Evolutionary conservation across 2,329 filamentous ascomycete species (phyloP).

Genomic region (Neofusicoccum parvum): DNA sequence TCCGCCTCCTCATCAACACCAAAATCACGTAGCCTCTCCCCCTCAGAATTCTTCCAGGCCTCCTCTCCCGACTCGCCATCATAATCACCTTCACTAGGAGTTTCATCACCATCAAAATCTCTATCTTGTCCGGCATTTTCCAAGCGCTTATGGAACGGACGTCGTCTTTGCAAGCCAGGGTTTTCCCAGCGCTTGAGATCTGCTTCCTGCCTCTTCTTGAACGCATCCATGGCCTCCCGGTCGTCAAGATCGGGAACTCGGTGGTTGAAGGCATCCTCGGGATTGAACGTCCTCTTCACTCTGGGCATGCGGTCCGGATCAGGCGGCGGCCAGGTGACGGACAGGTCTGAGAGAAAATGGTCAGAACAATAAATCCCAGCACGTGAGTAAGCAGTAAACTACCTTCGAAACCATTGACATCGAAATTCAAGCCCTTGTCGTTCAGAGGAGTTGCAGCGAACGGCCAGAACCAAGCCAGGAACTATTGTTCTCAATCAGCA

Average conservation of each 20-base stretch:
- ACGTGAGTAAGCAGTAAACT: constrained; percentile 38
- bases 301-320: constrained; percentile 51
- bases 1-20: constrained; percentile 79
- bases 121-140: constrained; percentile 28
- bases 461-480: constrained; percentile 69
- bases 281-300: constrained; percentile 27
- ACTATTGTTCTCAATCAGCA: background rate
- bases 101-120: constrained; percentile 15
- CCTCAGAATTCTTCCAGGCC: constrained; percentile 74
- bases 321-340: constrained; percentile 50
- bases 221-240: constrained; percentile 48
- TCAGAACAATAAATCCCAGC: too few species aligned
- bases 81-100: constrained; percentile 25
- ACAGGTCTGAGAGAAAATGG: constrained; percentile 24
- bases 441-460: constrained; percentile 57
- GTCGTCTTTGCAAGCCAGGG: constrained; percentile 39
- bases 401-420: constrained; percentile 76
- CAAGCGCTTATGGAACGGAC: constrained; percentile 46
- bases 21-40: constrained; percentile 73
- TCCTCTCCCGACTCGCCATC: constrained; percentile 51
- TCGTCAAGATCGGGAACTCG: constrained; percentile 39
- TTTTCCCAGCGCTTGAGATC: constrained; percentile 49
- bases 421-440: constrained; percentile 61
- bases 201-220: constrained; percentile 55
- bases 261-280: constrained; percentile 42